These are phyloP conservation scores for Claviceps africana DNA, from an alignment of 2,329 filamentous ascomycete species.

Conservation along the genomic window DNA sequence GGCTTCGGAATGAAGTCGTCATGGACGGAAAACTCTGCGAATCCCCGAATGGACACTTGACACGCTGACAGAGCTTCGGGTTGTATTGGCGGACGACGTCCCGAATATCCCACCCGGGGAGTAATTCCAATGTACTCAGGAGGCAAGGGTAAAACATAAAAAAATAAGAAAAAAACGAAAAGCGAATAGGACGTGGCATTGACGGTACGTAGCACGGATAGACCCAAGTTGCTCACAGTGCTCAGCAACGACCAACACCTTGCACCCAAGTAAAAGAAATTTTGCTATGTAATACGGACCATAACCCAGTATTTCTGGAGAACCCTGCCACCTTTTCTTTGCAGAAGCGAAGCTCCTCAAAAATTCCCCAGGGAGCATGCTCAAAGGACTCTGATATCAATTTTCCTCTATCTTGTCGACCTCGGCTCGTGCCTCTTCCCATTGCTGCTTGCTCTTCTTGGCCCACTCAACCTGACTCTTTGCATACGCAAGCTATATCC, in stretches of 20 bases:
- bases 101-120: not conserved
- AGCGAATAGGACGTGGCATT: not conserved
- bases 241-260: not conserved
- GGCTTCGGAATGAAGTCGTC: no score
- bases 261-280: not conserved
- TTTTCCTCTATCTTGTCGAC: constrained; percentile 72
- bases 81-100: no score
- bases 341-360: not conserved
- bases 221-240: not conserved
- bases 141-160: no score
- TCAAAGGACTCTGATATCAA: constrained; percentile 15
- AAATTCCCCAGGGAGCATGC: not conserved
- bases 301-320: not conserved
- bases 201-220: not conserved
- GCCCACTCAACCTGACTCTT: constrained; percentile 92
- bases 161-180: not conserved
- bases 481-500: constrained; percentile 69
- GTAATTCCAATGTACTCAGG: not conserved
- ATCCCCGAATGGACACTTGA: no score
- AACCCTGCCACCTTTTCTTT: not conserved
- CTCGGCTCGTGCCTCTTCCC: constrained; percentile 80
- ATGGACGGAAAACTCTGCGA: no score
- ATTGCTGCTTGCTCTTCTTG: constrained; percentile 74
- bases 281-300: constrained; percentile 1
- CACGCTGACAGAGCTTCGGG: no score